Evolutionary conservation across 2,329 filamentous ascomycete genomes (phyloP).

Genomic region (Boeremia lycopersici): DNA sequence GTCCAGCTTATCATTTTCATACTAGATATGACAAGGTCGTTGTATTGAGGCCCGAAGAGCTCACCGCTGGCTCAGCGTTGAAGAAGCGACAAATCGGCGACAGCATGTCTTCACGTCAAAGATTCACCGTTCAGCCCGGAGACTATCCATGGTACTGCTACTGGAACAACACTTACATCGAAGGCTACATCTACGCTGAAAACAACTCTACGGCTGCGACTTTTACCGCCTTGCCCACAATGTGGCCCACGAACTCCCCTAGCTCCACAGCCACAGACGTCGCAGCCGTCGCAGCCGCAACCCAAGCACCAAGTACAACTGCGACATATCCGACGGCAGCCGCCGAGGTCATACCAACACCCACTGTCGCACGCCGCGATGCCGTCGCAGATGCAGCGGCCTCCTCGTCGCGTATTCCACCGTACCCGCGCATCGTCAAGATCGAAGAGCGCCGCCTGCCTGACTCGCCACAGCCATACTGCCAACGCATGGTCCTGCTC

Average conservation of each 20-base stretch:
- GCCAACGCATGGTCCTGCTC: constrained; percentile 67
- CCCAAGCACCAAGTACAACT: constrained; percentile 10
- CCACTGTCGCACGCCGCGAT: constrained; percentile 21
- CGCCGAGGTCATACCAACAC: constrained; percentile 6
- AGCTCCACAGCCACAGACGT: constrained; percentile 20
- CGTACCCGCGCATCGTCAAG: constrained; percentile 66
- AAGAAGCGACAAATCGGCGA: constrained; percentile 24
- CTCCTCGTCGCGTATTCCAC: constrained; percentile 29
- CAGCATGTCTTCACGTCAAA: constrained; percentile 40
- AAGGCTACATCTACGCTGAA: constrained; percentile 70
- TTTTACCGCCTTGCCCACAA: constrained; percentile 34
- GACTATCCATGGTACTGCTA: constrained; percentile 72
- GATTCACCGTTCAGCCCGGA: constrained; percentile 56
- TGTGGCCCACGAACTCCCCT: constrained; percentile 28
- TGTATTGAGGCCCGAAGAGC: constrained; percentile 53
- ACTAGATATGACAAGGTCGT: constrained; percentile 69
- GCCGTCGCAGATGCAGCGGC: constrained; percentile 26
- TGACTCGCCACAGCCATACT: constrained; percentile 61
- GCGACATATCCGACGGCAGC: constrained; percentile 15
- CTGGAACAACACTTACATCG: constrained; percentile 71
- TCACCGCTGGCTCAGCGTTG: constrained; percentile 34
- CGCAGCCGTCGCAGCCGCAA: constrained; percentile 13
- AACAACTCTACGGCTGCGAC: constrained; percentile 53
- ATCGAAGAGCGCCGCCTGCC: constrained; percentile 67
- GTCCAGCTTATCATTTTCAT: constrained; percentile 69